Evolutionary conservation across 768 basidiomycete species (phyloP).

Genomic region (Tylopilus sp.): DNA sequence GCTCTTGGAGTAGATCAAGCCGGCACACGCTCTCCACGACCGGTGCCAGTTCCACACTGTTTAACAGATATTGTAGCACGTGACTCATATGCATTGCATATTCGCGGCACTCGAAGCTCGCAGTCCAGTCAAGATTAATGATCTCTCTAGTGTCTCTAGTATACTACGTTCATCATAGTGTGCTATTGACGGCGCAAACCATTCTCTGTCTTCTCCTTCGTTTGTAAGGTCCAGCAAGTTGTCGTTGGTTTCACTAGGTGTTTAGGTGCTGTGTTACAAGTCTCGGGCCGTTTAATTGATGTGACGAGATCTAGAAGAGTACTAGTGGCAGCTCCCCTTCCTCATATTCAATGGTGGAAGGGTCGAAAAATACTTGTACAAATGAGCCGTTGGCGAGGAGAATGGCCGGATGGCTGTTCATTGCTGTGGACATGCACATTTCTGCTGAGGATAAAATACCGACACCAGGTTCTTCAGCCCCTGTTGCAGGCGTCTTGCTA

Average conservation of each 20-base stretch:
- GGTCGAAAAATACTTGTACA: slow-evolving; percentile 76
- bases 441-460: slow-evolving; percentile 71
- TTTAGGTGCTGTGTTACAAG: slow-evolving; percentile 93
- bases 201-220: slow-evolving; percentile 58
- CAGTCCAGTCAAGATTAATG: too few relatives aligned
- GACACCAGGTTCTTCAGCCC: slow-evolving; percentile 75
- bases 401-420: neutral
- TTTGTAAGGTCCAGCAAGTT: slow-evolving; percentile 68
- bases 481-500: slow-evolving; percentile 65
- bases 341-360: slow-evolving; percentile 57
- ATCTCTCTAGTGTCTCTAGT: neutral
- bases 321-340: slow-evolving; percentile 61
- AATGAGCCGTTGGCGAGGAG: neutral
- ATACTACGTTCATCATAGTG: neutral
- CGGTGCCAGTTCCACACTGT: neutral
- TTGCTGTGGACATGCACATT: slow-evolving; percentile 91
- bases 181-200: slow-evolving; percentile 43
- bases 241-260: slow-evolving; percentile 69
- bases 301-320: slow-evolving; percentile 66
- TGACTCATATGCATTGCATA: slow-evolving; percentile 11
- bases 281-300: slow-evolving; percentile 65
- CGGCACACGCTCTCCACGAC: neutral
- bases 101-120: slow-evolving; percentile 2
- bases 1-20: slow-evolving; percentile 6
- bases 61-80: slow-evolving; percentile 10